Conservation (phyloP, 2,329 filamentous ascomycete species). For the Exophiala mesophila region DNA sequence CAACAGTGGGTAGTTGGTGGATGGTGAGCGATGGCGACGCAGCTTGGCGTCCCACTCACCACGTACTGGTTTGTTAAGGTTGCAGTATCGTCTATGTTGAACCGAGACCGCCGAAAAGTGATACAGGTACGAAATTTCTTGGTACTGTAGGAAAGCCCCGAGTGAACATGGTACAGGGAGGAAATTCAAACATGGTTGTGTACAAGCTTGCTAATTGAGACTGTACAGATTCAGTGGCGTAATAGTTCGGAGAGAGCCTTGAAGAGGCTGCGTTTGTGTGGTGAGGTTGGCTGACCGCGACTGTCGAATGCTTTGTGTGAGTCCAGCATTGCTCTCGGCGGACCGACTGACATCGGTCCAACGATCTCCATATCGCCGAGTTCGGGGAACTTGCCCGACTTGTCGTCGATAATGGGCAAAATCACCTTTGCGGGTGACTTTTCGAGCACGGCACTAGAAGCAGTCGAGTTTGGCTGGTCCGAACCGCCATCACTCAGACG, state of each 20-base stretch:
- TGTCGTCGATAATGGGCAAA: conserved; percentile 40
- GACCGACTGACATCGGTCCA: conserved; percentile 70
- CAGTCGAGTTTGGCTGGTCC: conserved; percentile 20
- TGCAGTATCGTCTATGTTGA: no score
- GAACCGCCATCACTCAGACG: conserved; percentile 34
- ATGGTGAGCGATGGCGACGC: conserved; percentile 1
- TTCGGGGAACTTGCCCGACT: conserved; percentile 75
- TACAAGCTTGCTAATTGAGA: not conserved
- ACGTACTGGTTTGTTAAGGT: no score
- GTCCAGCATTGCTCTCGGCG: conserved; percentile 25
- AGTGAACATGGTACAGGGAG: conserved; percentile 5
- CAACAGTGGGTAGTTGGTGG: no score
- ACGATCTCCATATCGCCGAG: conserved; percentile 90
- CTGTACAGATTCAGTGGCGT: conserved; percentile 17
- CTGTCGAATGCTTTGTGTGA: conserved; percentile 34
- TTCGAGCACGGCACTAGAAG: conserved; percentile 23
- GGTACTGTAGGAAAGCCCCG: no score
- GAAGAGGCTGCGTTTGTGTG: conserved; percentile 42
- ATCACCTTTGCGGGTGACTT: conserved; percentile 51
- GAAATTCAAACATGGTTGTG: not conserved
- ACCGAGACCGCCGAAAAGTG: no score
- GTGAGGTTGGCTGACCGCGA: conserved; percentile 36
- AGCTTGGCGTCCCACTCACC: no score
- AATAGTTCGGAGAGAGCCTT: conserved; percentile 42
- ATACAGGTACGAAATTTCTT: no score